These are phyloP conservation scores for Buddleja alternifolia DNA, from an alignment of 257 asterid species.

Conservation along the genomic window DNA sequence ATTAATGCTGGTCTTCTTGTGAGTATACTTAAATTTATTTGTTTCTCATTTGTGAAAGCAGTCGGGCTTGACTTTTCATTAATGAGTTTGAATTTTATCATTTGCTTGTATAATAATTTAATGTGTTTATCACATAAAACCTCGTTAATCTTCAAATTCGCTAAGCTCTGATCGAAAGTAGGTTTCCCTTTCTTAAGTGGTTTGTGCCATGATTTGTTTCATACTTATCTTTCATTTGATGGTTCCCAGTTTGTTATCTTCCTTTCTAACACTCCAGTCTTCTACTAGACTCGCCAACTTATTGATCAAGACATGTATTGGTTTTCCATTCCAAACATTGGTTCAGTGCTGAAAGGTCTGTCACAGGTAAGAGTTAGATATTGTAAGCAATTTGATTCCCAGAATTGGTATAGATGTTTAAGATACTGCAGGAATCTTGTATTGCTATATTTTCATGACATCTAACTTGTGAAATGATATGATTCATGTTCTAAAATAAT, in stretches of 20 bases:
- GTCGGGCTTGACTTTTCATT: constrained; percentile 9
- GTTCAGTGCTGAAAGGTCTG: constrained; percentile 93
- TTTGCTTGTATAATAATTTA: background rate
- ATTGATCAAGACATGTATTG: constrained; percentile 91
- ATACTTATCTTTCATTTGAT: background rate
- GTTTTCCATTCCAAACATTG: constrained; percentile 94
- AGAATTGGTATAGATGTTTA: background rate
- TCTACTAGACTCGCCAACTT: constrained; percentile 82
- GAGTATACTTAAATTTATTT: constrained; percentile 39
- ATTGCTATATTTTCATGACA: background rate
- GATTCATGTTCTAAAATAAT: constrained; percentile 5
- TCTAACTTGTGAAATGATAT: background rate
- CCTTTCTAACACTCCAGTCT: constrained; percentile 33
- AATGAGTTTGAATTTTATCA: background rate
- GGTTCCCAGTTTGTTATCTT: constrained; percentile 26
- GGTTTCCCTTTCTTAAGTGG: background rate
- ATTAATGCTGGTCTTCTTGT: constrained; percentile 91
- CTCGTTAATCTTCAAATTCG: too few species aligned
- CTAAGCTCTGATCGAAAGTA: too few species aligned
- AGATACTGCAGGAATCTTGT: background rate
- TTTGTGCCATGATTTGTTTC: background rate
- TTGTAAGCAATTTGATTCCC: constrained; percentile 11
- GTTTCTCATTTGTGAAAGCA: constrained; percentile 1
- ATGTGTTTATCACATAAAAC: too few species aligned
- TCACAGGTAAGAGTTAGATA: constrained; percentile 64